Conservation (phyloP, 2,329 filamentous ascomycete genomes). For the Calonectria pauciramosa region DNA sequence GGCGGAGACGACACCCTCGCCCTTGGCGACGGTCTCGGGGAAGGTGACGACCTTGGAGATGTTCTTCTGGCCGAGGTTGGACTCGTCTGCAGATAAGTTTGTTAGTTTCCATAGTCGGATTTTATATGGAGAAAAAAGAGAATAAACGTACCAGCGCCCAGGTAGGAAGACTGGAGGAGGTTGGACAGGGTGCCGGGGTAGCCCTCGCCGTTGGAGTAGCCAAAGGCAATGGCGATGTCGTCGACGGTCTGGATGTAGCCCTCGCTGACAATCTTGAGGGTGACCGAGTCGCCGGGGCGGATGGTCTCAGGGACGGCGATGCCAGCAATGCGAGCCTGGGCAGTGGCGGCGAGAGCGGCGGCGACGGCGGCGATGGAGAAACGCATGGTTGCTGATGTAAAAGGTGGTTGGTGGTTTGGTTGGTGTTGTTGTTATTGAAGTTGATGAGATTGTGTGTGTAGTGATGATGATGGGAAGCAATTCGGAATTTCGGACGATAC, state of each 20-base stretch:
- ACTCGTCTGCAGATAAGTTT: constrained; percentile 34
- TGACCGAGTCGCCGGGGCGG: constrained; percentile 53
- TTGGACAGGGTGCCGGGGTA: constrained; percentile 48
- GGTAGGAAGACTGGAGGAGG: constrained; percentile 48
- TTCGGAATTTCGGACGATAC: not conserved
- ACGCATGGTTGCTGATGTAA: constrained; percentile 37
- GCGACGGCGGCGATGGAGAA: constrained; percentile 44
- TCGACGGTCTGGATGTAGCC: constrained; percentile 60
- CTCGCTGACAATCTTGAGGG: constrained; percentile 54
- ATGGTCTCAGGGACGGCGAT: constrained; percentile 58
- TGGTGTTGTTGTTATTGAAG: not conserved
- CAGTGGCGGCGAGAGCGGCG: constrained; percentile 43
- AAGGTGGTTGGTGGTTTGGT: not conserved
- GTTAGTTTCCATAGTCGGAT: not conserved
- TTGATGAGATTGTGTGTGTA: not conserved
- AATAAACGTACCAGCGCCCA: constrained; percentile 49
- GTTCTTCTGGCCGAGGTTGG: constrained; percentile 35
- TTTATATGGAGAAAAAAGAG: too few species aligned
- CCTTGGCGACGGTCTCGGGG: constrained; percentile 36
- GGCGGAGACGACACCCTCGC: constrained; percentile 44
- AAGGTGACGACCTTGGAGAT: constrained; percentile 47
- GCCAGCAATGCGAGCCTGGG: constrained; percentile 58
- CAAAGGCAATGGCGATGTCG: constrained; percentile 62
- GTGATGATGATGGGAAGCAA: not conserved
- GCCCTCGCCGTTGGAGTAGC: constrained; percentile 44